Evolutionary conservation across 331 rosid species (phyloP), one percentile per base, ranked within the genome.

Genomic region (Quercus phellos): DNA sequence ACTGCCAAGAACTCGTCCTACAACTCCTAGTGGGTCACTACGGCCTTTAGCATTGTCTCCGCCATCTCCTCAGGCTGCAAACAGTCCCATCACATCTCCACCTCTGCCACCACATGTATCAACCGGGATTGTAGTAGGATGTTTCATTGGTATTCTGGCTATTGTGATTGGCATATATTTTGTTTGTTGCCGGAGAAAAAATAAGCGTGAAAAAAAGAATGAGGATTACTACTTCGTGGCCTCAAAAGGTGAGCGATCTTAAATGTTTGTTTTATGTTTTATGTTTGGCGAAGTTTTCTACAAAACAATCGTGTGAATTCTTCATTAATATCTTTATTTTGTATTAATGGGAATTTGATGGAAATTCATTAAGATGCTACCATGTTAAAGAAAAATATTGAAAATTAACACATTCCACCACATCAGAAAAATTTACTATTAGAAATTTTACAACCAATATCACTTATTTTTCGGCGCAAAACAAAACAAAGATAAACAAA

Each of bases 201-300:
- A 67, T 68, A 74, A 80, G n/a, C 69, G 27, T 4, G 71, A 27
- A 42, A 58, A 27, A 38, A 59, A 17, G 46, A 54, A 54, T 46
- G 59, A 54, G 60, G 69, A 30, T 29, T 13, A 27, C 26, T 14
- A 59, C 51, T 17, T 3, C 70, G 66, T 67, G 14, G 76, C 35
- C 43, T 64, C 81, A 29, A 79, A 81, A 78, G 89, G 93, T 87
- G 17, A 80, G 77, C 59, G 19, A 51, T 38, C 11, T 13, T 4
- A 29, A 53, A 61, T 46, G 32, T 9, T 35, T 13, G 19, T 32
- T 14, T 35, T 16, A 10, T 4, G 29, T 35, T 35, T 72, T 34
- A n/a, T 46, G 5, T 34, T n/a, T 34, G 51, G 26, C 19, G 26
- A 42, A 72, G 12, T 6, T 51, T 50, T 13, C 35, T 38, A 17